Base-by-base conservation (phyloP, 2,329 filamentous ascomycete species). In the Microsporum ferrugineum region DNA sequence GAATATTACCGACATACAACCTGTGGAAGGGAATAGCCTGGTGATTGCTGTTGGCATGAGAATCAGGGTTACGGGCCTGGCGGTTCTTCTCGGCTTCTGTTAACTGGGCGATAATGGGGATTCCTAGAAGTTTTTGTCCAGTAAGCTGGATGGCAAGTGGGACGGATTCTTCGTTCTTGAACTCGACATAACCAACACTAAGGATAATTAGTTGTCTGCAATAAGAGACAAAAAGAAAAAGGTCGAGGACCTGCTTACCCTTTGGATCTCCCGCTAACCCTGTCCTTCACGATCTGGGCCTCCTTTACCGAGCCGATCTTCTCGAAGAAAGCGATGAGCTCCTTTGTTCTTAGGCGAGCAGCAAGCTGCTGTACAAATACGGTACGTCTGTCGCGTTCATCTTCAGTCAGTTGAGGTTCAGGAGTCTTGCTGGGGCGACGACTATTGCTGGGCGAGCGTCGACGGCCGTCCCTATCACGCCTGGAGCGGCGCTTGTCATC, bases 11-110 rank as follows among this genome's bases (percentile, higher is more conserved):
- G 68, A 99, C 92, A 75, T 97, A 99, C 63, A 99, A 87, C 68
- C 95, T 89, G 77, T 99, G 94, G 80, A 97, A 97, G 29, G 94
- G 94, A 63, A 95, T 87, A 64, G 89, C 88, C 72, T 91, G 91
- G 63, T 88, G 86, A 68, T 89, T 84, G 62, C 78, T 79, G 66
- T 82, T 85, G 66, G 82, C 81, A 66, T 84, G 92, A 67, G 91
- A 68, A 68, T 94, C 88, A 59, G 88, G 84, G 66, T 84, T 92
- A 67, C 92, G 90, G 66, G 91, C 90, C 80, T 96, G 92, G 69
- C 94, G 91, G 73, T 99, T 99, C 82, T 99, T 99, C 77, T 99
- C 95, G 73, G 94, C 95, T 81, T 99, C 94, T 70, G 94, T 97
- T 74, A 96, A 86, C 77, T 97, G 92, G 60, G 92, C 95, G 71